A percentile compares a stretch with the other conserved stretches of the same genome.
phyloP scores from a whole-genome alignment of 805 yeast genomes.

The Teunomyces panamensis region DNA sequence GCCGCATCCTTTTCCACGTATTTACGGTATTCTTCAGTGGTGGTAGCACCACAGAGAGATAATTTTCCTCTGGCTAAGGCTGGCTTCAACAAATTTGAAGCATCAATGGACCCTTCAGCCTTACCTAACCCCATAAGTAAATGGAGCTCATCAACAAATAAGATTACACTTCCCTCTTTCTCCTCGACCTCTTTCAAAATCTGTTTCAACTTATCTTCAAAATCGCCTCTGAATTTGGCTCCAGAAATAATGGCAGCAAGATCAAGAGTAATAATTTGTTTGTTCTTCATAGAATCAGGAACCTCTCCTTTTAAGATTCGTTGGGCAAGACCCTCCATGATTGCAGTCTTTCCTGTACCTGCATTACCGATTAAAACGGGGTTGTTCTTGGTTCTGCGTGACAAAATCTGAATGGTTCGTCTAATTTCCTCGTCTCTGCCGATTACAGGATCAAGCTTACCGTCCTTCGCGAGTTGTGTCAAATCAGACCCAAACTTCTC shows the following conservation, averaged over 20 bases:
- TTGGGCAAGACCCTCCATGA: constrained; percentile 96
- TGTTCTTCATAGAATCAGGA: constrained; percentile 89
- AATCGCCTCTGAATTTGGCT: constrained; percentile 94
- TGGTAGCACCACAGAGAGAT: constrained; percentile 95
- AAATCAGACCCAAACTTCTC: constrained; percentile 83
- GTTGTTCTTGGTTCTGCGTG: constrained; percentile 91
- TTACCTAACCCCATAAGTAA: constrained; percentile 87
- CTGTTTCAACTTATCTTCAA: constrained; percentile 82
- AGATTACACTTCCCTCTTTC: constrained; percentile 68
- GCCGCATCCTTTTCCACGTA: constrained; percentile 97
- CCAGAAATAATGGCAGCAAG: constrained; percentile 89
- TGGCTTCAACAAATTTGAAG: constrained; percentile 89
- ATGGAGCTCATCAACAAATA: constrained; percentile 90
- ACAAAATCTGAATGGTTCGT: constrained; percentile 86
- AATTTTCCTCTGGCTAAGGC: constrained; percentile 89
- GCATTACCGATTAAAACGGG: constrained; percentile 96
- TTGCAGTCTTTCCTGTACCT: constrained; percentile 97
- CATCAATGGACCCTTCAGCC: constrained; percentile 93
- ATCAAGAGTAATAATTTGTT: constrained; percentile 79
- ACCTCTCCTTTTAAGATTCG: constrained; percentile 88
- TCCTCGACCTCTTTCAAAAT: constrained; percentile 83
- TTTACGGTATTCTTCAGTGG: constrained; percentile 87
- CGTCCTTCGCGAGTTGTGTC: constrained; percentile 82
- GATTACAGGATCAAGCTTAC: constrained; percentile 93
- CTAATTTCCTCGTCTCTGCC: constrained; percentile 96